Base-by-base conservation (phyloP, 345 rosid genomes). In the Turnera subulata region DNA sequence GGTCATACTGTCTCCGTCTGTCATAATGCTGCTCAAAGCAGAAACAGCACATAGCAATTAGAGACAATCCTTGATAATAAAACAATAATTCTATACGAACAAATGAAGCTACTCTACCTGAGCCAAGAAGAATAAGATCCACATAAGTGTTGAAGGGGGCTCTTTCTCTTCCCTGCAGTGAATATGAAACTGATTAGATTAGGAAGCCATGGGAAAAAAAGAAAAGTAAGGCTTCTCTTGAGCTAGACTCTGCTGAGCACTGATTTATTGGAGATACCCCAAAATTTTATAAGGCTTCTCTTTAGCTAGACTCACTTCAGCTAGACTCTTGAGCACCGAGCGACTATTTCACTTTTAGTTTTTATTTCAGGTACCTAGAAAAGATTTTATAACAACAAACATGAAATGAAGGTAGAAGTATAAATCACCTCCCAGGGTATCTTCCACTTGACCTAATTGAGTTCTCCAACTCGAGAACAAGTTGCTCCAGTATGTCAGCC, bases 121-220 rank as follows among this genome's bases (percentile, higher is more conserved):
- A 51, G 99, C 97, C 83, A 86, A 69, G 76, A 90, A 86, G 79
- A 88, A 90, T 71, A 94, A 75, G 57, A 63, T 84, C 97, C 97
- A 94, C 81, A 94, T 50, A 44, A 90, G 88, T 14, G 99, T 88
- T 9, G 99, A 86, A 38, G 97, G 97, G 55, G 96, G 89, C 71
- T 90, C 99, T 64, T 80, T 85, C 57, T 80, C 96, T 63, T 59
- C 79, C 80, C 99, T 94, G 96, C 62, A 61, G 38, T 55, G 56
- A 62, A 32, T 33, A 73, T 14, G 37, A 72, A 46, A 48, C 15
- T 51, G n/a, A n/a, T n/a, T n/a, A n/a, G 33, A 61, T 32, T 54
- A 50, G 22, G 46, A 66, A 38, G 22, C 49, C 17, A 55, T n/a
- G n/a, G 39, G 5, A 52, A 55, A 59, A 29, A 40, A 14, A 55